phyloP scores from a whole-genome alignment of 2,329 filamentous ascomycete species.

The Aspergillus melleus region DNA sequence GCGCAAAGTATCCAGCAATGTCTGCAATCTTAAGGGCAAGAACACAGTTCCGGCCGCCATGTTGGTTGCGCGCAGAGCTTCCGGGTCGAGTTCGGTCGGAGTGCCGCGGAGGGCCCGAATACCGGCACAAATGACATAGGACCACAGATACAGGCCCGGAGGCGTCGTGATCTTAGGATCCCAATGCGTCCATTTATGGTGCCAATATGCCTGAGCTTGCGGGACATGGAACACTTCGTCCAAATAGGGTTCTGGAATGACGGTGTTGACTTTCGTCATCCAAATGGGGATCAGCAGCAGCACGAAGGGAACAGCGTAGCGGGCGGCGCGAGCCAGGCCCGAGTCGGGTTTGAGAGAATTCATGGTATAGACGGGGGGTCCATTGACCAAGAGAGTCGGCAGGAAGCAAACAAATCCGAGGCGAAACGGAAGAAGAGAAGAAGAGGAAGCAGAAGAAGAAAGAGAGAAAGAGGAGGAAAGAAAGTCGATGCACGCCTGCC shows the following conservation, averaged over 20 bases:
- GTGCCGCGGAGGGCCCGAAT: conserved; percentile 25
- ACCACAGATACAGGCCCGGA: conserved; percentile 69
- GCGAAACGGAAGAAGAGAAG: neutral
- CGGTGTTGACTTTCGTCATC: conserved; percentile 47
- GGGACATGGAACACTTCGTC: conserved; percentile 67
- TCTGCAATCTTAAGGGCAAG: conserved; percentile 55
- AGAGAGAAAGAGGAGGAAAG: neutral
- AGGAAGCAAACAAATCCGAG: conserved; percentile 1
- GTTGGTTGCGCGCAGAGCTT: conserved; percentile 40
- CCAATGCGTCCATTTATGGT: conserved; percentile 73
- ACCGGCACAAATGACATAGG: conserved; percentile 47
- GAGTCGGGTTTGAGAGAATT: conserved; percentile 31
- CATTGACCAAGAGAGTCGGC: neutral
- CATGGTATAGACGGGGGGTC: conserved; percentile 25
- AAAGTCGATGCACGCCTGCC: neutral
- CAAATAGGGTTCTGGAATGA: conserved; percentile 60
- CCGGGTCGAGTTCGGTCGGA: conserved; percentile 34
- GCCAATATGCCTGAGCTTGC: conserved; percentile 85
- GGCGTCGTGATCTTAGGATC: conserved; percentile 98
- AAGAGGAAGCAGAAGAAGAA: neutral
- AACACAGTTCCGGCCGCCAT: conserved; percentile 35
- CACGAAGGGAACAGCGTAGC: conserved; percentile 38
- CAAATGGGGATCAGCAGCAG: conserved; percentile 40
- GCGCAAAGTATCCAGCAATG: conserved; percentile 50
- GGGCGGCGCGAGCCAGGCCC: conserved; percentile 34